A percentile compares a stretch with the other conserved stretches of the same genome.
Evolutionary conservation across 1,284 basidiomycete species (phyloP).

Genomic region (Albatrellus sp.): DNA sequence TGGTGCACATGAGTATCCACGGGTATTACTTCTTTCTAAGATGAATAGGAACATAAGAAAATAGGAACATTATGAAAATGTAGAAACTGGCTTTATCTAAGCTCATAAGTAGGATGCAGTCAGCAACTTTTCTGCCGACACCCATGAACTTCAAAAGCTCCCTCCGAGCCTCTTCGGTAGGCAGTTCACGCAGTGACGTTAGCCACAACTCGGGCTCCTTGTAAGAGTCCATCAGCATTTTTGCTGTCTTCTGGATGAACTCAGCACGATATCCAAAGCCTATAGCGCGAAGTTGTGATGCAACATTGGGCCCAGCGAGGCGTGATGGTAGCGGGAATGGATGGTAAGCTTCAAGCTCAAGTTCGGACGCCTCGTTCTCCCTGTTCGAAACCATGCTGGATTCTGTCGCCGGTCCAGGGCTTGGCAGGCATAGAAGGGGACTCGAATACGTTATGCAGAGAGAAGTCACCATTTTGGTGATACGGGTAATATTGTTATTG

Average conservation of each 20-base stretch:
- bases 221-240: constrained; percentile 59
- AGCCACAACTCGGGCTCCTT: constrained; percentile 55
- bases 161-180: constrained; percentile 52
- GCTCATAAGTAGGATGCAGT: constrained; percentile 92
- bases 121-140: constrained; percentile 92
- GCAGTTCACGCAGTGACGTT: constrained; percentile 34
- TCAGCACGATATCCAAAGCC: constrained; percentile 95
- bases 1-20: constrained; percentile 89
- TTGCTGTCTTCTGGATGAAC: constrained; percentile 78
- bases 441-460: constrained; percentile 64
- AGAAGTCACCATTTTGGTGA: constrained; percentile 79
- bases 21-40: constrained; percentile 71
- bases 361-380: constrained; percentile 9
- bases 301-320: constrained; percentile 52
- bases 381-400: neutral
- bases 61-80: neutral
- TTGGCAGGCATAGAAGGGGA: constrained; percentile 38
- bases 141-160: constrained; percentile 77
- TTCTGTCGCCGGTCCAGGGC: constrained; percentile 19
- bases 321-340: constrained; percentile 75
- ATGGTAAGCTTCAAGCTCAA: constrained; percentile 41
- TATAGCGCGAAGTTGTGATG: constrained; percentile 59
- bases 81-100: constrained; percentile 62
- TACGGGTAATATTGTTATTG: constrained; percentile 92
- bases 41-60: neutral